Percentiles rank a stretch among this genome's conserved stretches.
Evolutionary conservation across 768 basidiomycete species (phyloP).

Genomic region (Panellus pusillus): DNA sequence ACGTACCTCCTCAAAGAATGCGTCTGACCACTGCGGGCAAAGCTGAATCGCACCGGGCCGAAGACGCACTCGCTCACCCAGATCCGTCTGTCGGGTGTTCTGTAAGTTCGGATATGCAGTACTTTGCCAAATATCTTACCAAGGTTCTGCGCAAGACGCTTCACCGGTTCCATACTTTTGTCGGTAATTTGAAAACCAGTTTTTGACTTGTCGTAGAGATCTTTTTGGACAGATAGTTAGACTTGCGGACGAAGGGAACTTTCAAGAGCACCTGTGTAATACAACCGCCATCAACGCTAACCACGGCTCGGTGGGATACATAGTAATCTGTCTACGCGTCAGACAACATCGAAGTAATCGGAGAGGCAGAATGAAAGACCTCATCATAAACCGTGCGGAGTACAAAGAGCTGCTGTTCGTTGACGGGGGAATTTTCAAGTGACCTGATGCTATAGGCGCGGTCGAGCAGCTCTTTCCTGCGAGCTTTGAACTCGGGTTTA

Average conservation of each 20-base stretch:
- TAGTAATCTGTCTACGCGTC: conserved; percentile 34
- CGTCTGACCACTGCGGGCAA: conserved; percentile 60
- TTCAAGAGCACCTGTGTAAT: conserved; percentile 46
- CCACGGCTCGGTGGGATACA: conserved; percentile 65
- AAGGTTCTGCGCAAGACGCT: conserved; percentile 27
- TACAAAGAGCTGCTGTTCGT: conserved; percentile 55
- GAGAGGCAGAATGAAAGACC: conserved; percentile 28
- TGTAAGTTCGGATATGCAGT: no score
- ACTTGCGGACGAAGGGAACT: background rate
- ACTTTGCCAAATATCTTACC: no score
- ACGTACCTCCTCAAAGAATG: conserved; percentile 56
- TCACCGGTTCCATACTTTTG: conserved; percentile 33
- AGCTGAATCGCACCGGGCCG: conserved; percentile 46
- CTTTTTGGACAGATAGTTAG: background rate
- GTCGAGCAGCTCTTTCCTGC: conserved; percentile 17
- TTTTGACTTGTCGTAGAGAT: conserved; percentile 48
- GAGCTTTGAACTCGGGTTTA: conserved; percentile 16
- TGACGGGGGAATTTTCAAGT: conserved; percentile 49
- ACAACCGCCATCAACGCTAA: conserved; percentile 57
- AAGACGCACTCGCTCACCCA: conserved; percentile 45
- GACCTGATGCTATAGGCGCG: conserved; percentile 20
- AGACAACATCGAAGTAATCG: background rate
- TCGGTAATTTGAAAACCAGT: conserved; percentile 63
- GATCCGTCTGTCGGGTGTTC: conserved; percentile 26
- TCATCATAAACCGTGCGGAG: conserved; percentile 65